A percentile compares a stretch with the other conserved stretches of the same genome.
Evolutionary conservation across 2,329 filamentous ascomycete genomes (phyloP).

Genomic region (Eutypella sp.): DNA sequence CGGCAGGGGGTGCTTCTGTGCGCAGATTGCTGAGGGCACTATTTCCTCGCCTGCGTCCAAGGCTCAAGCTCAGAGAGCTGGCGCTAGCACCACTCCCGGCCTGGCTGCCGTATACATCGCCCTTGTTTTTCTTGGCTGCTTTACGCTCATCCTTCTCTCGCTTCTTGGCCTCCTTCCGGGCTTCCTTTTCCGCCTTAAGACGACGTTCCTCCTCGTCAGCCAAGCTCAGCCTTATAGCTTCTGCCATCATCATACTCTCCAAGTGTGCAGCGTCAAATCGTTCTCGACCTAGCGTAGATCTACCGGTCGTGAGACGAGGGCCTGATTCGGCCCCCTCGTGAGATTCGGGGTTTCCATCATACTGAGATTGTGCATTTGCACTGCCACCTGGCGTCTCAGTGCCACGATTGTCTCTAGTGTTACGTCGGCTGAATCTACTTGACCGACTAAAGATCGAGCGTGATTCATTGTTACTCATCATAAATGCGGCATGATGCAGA

Average conservation of each 20-base stretch:
- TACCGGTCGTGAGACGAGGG: slow-evolving; percentile 26
- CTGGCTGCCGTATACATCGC: slow-evolving; percentile 32
- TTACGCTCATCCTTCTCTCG: slow-evolving; percentile 82
- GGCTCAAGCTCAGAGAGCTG: slow-evolving; percentile 59
- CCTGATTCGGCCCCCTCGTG: slow-evolving; percentile 29
- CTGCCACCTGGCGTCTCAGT: slow-evolving; percentile 24
- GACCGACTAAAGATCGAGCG: slow-evolving; percentile 47
- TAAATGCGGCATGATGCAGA: slow-evolving; percentile 87
- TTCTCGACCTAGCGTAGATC: slow-evolving; percentile 15
- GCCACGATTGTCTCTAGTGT: slow-evolving; percentile 32
- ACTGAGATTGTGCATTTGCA: slow-evolving; percentile 10
- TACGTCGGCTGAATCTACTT: slow-evolving; percentile 54
- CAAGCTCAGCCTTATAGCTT: slow-evolving; percentile 87
- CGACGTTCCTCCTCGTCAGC: slow-evolving; percentile 91
- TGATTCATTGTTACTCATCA: slow-evolving; percentile 64
- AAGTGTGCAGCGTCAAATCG: slow-evolving; percentile 56
- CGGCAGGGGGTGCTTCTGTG: slow-evolving; percentile 52
- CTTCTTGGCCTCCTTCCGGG: slow-evolving; percentile 77
- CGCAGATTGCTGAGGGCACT: slow-evolving; percentile 56
- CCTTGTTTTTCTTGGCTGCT: slow-evolving; percentile 57
- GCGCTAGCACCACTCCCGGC: slow-evolving; percentile 50
- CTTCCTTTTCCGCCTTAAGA: slow-evolving; percentile 75
- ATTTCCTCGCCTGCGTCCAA: slow-evolving; percentile 55
- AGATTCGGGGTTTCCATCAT: slow-evolving; percentile 22
- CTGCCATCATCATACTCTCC: slow-evolving; percentile 98